A percentile compares a stretch with the other conserved stretches of the same genome.
Evolutionary conservation across 495 filamentous ascomycete genomes (phyloP).

Genomic region (Sabuloglossum arenarium): DNA sequence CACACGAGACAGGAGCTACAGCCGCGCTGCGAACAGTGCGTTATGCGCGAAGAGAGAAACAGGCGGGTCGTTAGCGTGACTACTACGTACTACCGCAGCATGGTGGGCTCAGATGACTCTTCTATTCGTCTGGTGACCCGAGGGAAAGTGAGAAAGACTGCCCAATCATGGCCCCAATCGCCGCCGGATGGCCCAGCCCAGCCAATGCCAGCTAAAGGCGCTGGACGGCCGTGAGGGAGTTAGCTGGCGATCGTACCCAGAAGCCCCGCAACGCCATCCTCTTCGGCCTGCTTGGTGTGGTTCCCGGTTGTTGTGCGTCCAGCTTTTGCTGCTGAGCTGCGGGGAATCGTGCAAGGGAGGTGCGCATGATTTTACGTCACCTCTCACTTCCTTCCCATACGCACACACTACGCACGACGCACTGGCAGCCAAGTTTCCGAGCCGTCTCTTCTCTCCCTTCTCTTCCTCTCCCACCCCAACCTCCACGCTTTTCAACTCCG

Average conservation of each 20-base stretch:
- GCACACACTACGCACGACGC: background rate
- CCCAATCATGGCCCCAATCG: background rate
- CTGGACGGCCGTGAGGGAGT: no score
- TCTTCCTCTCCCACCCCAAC: background rate
- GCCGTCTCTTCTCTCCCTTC: background rate
- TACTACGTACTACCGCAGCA: no score
- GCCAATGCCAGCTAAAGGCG: background rate
- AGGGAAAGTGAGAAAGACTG: background rate
- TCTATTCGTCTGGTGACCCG: slow-evolving; percentile 1
- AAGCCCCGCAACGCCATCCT: background rate
- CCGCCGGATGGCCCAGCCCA: background rate
- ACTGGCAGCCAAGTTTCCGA: no score
- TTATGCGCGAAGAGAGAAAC: background rate
- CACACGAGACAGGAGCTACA: background rate
- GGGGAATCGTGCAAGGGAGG: background rate
- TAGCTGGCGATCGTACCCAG: no score
- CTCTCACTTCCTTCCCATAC: background rate
- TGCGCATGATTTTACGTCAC: background rate
- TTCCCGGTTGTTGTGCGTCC: no score
- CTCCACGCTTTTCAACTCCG: background rate
- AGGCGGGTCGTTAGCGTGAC: no score
- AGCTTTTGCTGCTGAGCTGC: background rate
- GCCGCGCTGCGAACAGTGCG: background rate
- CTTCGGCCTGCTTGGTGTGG: background rate
- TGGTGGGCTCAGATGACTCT: background rate